Evolutionary conservation across 352 stramenopile species (phyloP).

Genomic region (Phytophthora boehmeriae): DNA sequence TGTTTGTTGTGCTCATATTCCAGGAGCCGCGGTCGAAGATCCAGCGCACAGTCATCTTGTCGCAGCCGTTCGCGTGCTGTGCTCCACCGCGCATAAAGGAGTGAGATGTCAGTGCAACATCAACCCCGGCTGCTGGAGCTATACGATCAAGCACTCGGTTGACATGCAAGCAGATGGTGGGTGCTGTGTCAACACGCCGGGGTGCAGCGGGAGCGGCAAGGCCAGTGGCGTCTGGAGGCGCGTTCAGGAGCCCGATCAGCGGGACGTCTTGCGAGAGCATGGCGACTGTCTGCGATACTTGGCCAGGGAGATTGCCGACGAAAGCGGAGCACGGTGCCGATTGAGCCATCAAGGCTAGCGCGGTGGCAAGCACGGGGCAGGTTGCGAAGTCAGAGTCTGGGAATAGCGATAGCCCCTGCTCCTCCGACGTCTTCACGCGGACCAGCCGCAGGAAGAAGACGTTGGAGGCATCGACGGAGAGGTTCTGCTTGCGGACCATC

Average conservation of each 20-base stretch:
- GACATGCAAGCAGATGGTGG: conserved; percentile 17
- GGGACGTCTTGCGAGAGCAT: background rate
- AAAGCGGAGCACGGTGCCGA: conserved; percentile 1
- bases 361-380: conserved; percentile 24
- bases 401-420: conserved; percentile 36
- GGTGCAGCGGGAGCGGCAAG: background rate
- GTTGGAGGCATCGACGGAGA: conserved; percentile 16
- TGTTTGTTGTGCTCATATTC: conserved; percentile 17
- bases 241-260: background rate
- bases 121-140: background rate
- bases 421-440: conserved; percentile 35
- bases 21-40: conserved; percentile 8
- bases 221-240: background rate
- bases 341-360: conserved; percentile 19
- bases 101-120: conserved; percentile 15
- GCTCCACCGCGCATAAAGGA: conserved; percentile 22
- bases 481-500: conserved; percentile 23
- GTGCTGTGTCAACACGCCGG: background rate
- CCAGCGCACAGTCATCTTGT: background rate
- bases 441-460: conserved; percentile 35
- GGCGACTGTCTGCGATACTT: background rate
- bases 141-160: conserved; percentile 27
- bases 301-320: conserved; percentile 7
- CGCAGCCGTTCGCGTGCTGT: conserved; percentile 6
- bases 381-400: conserved; percentile 16